These are phyloP conservation scores for Suhomyces terraborum DNA, from an alignment of 1,139 yeast genomes.

Conservation along the genomic window DNA sequence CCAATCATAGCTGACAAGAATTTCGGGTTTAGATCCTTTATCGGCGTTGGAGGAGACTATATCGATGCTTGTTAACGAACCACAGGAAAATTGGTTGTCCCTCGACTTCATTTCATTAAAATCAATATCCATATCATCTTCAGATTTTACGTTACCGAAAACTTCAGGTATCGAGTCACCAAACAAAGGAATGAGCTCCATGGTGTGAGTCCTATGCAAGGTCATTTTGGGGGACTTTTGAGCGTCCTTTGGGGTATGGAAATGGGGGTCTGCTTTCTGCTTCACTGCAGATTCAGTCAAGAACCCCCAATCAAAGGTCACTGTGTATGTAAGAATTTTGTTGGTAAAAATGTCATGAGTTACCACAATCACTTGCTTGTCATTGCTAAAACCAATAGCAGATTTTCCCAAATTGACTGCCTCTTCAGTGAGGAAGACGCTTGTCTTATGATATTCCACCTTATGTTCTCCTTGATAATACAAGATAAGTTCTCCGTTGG, in stretches of 20 bases:
- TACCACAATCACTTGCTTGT: constrained; percentile 50
- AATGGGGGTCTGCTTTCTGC: constrained; percentile 53
- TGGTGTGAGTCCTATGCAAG: constrained; percentile 29
- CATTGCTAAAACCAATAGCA: constrained; percentile 59
- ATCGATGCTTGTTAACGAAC: constrained; percentile 33
- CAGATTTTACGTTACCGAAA: constrained; percentile 10
- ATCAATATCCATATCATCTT: constrained; percentile 27
- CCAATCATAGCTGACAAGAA: constrained; percentile 37
- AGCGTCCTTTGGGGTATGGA: constrained; percentile 51
- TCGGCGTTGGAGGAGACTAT: constrained; percentile 46
- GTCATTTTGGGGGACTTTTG: constrained; percentile 32
- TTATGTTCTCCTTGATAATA: constrained; percentile 66
- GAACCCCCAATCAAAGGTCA: constrained; percentile 65
- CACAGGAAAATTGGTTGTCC: constrained; percentile 10
- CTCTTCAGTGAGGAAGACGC: constrained; percentile 27
- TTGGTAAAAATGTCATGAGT: constrained; percentile 46
- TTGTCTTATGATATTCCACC: constrained; percentile 52
- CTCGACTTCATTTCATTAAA: constrained; percentile 14
- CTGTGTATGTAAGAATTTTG: constrained; percentile 48
- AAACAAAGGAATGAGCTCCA: constrained; percentile 29
- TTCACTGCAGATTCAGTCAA: constrained; percentile 49
- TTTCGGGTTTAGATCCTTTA: constrained; percentile 36
- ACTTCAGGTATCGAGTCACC: constrained; percentile 16
- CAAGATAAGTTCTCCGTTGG: constrained; percentile 60
- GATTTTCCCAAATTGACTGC: constrained; percentile 43